phyloP scores from a whole-genome alignment of 2,329 filamentous ascomycete species.

The Trichoderma guizhouense region DNA sequence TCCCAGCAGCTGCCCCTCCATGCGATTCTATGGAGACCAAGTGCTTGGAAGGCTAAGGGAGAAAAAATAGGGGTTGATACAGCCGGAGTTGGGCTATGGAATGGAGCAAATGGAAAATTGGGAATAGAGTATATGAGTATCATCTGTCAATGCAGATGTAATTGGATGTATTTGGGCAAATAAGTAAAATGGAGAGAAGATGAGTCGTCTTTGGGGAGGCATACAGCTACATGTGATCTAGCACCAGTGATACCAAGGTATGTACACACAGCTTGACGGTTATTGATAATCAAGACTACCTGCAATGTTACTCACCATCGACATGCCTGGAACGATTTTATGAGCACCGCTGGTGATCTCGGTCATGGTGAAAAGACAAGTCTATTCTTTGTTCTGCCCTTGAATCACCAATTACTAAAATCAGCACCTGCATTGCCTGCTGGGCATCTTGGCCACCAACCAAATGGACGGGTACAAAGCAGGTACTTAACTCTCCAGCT shows the following conservation, averaged over 20 bases:
- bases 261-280: too few species aligned
- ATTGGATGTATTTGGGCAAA: not conserved
- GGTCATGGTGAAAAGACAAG: too few species aligned
- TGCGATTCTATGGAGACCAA: not conserved
- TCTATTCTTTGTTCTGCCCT: not conserved
- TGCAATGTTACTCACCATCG: not conserved
- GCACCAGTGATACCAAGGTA: not conserved
- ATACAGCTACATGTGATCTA: not conserved
- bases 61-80: not conserved
- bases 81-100: not conserved
- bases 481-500: not conserved
- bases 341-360: not conserved
- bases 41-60: not conserved
- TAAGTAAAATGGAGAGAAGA: not conserved
- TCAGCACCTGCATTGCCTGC: not conserved
- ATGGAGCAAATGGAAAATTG: not conserved
- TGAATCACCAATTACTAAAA: not conserved
- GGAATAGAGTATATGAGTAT: not conserved
- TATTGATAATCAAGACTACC: not conserved
- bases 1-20: conserved; percentile 14
- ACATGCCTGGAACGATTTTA: not conserved
- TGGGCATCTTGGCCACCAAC: not conserved
- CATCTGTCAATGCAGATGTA: not conserved
- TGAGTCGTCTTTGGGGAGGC: not conserved
- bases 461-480: not conserved